Base-by-base conservation (phyloP, 768 basidiomycete species). In the Pholiota microspora region DNA sequence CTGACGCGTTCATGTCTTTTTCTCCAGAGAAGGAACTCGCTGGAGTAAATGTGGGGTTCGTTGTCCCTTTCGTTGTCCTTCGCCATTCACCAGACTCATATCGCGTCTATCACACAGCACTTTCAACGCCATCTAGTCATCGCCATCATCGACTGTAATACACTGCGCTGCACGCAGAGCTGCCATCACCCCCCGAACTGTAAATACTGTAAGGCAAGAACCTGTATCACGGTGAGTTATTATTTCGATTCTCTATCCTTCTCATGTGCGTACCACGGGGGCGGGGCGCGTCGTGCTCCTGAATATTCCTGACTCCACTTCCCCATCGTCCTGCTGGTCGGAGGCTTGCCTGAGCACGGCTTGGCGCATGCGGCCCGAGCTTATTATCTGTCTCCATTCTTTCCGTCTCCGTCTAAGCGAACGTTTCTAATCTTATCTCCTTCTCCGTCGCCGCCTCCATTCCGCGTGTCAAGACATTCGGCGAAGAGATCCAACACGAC, bases 61-160 rank as follows among this genome's bases (percentile, higher is more conserved):
- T 70, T 51, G 23, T 51, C 21, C 23, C 2, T 16, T 16, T 13
- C 46, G 7, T n/a, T 4, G 16, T n/a, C 59, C 47, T 57, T 47
- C 42, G 55, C 49, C 51, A 31, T 57, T 9, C 18, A 28, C 24
- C 15, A 47, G 25, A 38, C 16, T 15, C 13, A 35, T 47, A 45
- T 27, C 16, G 18, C 40, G 29, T n/a, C 21, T 42, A 45, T 47
- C 35, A 15, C 31, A 32, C 56, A 91, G 89, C 89, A 91, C 67
- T 91, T 90, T 65, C 89, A 90, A 69, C 83, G 88, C 49, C 88
- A 89, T 58, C 68, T 84, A 34, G 78, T 91, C 55, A 73, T 84
- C 47, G 88, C 86, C 49, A 87, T 91, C 69, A 73, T 85, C 69
- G 89, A 91, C 66, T 91, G 89, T 72, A 82, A 83, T 66, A 83